phyloP scores from a whole-genome alignment of 2,329 filamentous ascomycete genomes.

The Calycina herbarum region DNA sequence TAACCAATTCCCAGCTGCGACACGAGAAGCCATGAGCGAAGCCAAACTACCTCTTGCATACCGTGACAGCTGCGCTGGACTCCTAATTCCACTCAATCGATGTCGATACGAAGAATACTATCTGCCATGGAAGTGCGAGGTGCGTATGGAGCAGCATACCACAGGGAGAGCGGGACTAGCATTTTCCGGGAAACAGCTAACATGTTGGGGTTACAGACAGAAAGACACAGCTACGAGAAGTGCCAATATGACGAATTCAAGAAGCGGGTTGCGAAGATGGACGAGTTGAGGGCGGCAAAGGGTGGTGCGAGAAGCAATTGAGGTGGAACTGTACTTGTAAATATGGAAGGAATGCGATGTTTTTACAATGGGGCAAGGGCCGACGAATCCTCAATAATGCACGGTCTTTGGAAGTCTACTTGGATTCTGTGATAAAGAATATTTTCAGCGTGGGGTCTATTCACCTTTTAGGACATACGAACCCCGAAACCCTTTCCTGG shows the following conservation, averaged over 20 bases:
- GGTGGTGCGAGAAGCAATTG: slow-evolving; percentile 83
- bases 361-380: slow-evolving; percentile 1
- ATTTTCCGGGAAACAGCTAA: neutral
- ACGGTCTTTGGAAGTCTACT: neutral
- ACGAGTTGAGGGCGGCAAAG: slow-evolving; percentile 87
- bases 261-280: slow-evolving; percentile 97
- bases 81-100: slow-evolving; percentile 92
- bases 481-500: neutral
- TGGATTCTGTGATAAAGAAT: neutral
- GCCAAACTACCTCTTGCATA: slow-evolving; percentile 86
- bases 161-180: neutral
- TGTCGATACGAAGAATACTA: slow-evolving; percentile 93
- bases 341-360: slow-evolving; percentile 20
- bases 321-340: slow-evolving; percentile 26
- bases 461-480: neutral
- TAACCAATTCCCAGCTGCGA: slow-evolving; percentile 59
- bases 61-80: slow-evolving; percentile 91
- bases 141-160: slow-evolving; percentile 47
- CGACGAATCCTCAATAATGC: neutral
- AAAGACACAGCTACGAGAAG: slow-evolving; percentile 97
- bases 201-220: slow-evolving; percentile 59
- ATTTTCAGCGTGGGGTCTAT: neutral
- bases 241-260: slow-evolving; percentile 99
- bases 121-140: slow-evolving; percentile 96
- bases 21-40: slow-evolving; percentile 90